Conservation (phyloP, 768 basidiomycete species). For the Tricholoma sp. region DNA sequence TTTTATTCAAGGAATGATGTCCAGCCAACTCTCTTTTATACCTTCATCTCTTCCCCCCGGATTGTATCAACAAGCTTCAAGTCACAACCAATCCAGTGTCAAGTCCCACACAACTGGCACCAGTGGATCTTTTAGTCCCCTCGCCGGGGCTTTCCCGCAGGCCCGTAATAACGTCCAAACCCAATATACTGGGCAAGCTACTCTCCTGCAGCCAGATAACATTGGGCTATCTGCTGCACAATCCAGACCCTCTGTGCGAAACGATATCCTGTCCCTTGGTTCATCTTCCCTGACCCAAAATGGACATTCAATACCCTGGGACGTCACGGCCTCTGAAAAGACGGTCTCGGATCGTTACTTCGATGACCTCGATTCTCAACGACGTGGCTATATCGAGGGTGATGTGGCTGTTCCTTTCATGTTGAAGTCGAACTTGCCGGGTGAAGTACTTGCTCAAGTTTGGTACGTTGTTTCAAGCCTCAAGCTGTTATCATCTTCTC, state of each 20-base stretch:
- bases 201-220: conserved; percentile 45
- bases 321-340: conserved; percentile 79
- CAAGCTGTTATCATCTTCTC: neutral
- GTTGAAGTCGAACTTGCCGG: conserved; percentile 80
- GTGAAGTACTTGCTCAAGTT: conserved; percentile 80
- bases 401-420: conserved; percentile 96
- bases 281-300: conserved; percentile 23
- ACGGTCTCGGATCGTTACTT: conserved; percentile 74
- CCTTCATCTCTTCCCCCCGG: conserved; percentile 76
- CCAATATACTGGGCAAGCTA: conserved; percentile 61
- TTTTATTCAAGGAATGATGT: conserved; percentile 91
- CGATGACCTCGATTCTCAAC: conserved; percentile 69
- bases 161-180: conserved; percentile 40
- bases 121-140: conserved; percentile 59
- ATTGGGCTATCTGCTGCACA: conserved; percentile 32
- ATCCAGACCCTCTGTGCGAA: conserved; percentile 31
- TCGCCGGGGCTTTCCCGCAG: conserved; percentile 36
- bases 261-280: conserved; percentile 17
- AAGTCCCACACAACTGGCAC: conserved; percentile 56
- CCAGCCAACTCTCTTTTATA: conserved; percentile 62
- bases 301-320: conserved; percentile 53
- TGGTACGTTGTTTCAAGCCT: conserved; percentile 55
- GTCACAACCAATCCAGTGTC: conserved; percentile 31
- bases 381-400: conserved; percentile 80
- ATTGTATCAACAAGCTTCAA: conserved; percentile 78